These are phyloP conservation scores for Psilocybe mexicana DNA, from an alignment of 1,284 basidiomycete species.

Conservation along the genomic window DNA sequence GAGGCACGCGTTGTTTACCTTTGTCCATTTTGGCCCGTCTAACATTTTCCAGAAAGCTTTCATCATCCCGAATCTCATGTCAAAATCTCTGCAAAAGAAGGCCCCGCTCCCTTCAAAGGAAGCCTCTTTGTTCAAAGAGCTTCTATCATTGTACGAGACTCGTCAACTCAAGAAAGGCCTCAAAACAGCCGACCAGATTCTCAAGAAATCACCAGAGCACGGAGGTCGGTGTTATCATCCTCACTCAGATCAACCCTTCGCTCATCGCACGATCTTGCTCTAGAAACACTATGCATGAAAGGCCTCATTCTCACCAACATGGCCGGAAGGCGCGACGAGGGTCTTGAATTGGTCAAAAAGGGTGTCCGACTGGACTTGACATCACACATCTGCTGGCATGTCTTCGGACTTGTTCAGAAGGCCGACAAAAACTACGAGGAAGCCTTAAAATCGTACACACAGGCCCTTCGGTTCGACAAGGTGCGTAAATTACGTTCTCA, in stretches of 20 bases:
- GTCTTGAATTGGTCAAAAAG: slow-evolving; percentile 84
- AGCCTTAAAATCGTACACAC: slow-evolving; percentile 81
- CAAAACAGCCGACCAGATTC: slow-evolving; percentile 91
- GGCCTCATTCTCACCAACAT: slow-evolving; percentile 86
- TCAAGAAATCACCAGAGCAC: slow-evolving; percentile 96
- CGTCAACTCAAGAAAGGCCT: slow-evolving; percentile 89
- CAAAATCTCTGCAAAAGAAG: slow-evolving; percentile 39
- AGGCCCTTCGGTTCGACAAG: slow-evolving; percentile 87
- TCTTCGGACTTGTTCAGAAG: slow-evolving; percentile 92
- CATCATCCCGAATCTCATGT: slow-evolving; percentile 30
- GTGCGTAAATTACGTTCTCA: slow-evolving; percentile 43
- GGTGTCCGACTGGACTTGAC: slow-evolving; percentile 88
- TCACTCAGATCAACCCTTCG: slow-evolving; percentile 14
- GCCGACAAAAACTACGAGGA: slow-evolving; percentile 91
- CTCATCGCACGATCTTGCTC: slow-evolving; percentile 17
- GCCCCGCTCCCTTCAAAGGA: slow-evolving; percentile 80
- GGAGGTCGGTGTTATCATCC: slow-evolving; percentile 62
- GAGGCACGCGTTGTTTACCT: slow-evolving; percentile 43
- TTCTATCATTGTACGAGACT: slow-evolving; percentile 89
- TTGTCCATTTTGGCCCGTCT: slow-evolving; percentile 23
- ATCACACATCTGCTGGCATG: slow-evolving; percentile 98
- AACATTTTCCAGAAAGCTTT: slow-evolving; percentile 9
- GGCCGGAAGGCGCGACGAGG: slow-evolving; percentile 77
- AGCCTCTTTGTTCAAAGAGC: slow-evolving; percentile 83
- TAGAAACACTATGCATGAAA: slow-evolving; percentile 94